A percentile compares a stretch with the other conserved stretches of the same genome.
phyloP scores from a whole-genome alignment of 345 rosid genomes.

The Rhizophora apiculata region DNA sequence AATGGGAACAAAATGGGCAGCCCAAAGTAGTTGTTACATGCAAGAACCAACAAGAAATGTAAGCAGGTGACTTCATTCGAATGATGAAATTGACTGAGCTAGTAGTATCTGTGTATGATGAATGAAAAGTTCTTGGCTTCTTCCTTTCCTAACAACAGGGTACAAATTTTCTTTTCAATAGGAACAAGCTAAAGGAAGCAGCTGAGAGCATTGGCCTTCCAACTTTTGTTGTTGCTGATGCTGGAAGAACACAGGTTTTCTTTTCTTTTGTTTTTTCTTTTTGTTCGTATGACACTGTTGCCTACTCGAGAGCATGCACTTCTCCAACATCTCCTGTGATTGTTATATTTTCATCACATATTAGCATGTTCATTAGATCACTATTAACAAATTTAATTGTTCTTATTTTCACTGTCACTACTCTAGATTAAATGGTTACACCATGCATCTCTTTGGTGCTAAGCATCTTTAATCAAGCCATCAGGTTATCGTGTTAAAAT shows the following conservation, averaged over 20 bases:
- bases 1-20: slow-evolving; percentile 85
- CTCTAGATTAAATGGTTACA: no score
- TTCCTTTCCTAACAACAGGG: not conserved
- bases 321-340: not conserved
- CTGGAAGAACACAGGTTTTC: slow-evolving; percentile 81
- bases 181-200: slow-evolving; percentile 73
- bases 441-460: no score
- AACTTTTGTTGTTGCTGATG: slow-evolving; percentile 92
- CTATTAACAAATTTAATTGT: no score
- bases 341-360: no score
- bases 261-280: no score
- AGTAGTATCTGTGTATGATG: not conserved
- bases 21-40: slow-evolving; percentile 86
- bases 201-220: slow-evolving; percentile 83
- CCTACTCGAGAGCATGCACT: not conserved
- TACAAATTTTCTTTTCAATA: slow-evolving; percentile 20
- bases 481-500: no score
- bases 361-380: no score
- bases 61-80: slow-evolving; percentile 45
- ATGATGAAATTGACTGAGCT: not conserved
- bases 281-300: not conserved
- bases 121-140: not conserved
- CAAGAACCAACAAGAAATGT: slow-evolving; percentile 89
- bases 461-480: no score
- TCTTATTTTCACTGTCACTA: no score